Percentiles rank a stretch among this genome's conserved stretches.
Conservation (phyloP, 2,329 filamentous ascomycete genomes). For the Chalaropsis thielavioides region DNA sequence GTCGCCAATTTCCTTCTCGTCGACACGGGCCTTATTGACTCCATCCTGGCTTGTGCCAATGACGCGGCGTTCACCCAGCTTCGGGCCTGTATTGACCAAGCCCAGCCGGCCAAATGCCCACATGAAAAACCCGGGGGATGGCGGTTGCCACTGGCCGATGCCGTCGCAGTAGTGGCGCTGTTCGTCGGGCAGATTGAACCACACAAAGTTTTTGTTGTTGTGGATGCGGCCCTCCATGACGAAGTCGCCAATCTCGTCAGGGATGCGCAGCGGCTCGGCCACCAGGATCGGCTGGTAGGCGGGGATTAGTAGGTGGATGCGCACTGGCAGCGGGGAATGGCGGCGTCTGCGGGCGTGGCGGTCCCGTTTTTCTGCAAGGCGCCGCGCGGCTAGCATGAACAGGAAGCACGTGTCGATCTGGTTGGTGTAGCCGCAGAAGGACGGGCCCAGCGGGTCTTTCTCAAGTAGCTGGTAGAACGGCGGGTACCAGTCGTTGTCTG, state of each 20-base stretch:
- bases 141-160: constrained; percentile 25
- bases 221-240: constrained; percentile 28
- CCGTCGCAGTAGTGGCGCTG: constrained; percentile 24
- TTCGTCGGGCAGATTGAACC: constrained; percentile 27
- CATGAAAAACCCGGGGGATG: constrained; percentile 21
- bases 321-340: constrained; percentile 21
- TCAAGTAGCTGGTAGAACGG: constrained; percentile 28
- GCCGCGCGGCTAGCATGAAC: constrained; percentile 28
- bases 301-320: constrained; percentile 28
- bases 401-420: constrained; percentile 29
- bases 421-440: constrained; percentile 29
- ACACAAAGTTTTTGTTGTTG: constrained; percentile 27
- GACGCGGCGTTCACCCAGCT: constrained; percentile 20
- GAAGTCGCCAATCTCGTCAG: constrained; percentile 27
- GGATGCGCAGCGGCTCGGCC: constrained; percentile 26
- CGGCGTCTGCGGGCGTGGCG: constrained; percentile 20
- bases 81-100: constrained; percentile 20
- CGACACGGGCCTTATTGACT: constrained; percentile 13
- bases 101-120: constrained; percentile 23
- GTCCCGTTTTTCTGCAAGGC: constrained; percentile 22
- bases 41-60: constrained; percentile 22
- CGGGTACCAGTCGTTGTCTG: constrained; percentile 30
- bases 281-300: constrained; percentile 29
- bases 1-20: constrained; percentile 16
- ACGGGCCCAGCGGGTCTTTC: constrained; percentile 24